These are phyloP conservation scores for Hanseniaspora guilliermondii DNA, from an alignment of 805 yeast genomes.

Conservation along the genomic window DNA sequence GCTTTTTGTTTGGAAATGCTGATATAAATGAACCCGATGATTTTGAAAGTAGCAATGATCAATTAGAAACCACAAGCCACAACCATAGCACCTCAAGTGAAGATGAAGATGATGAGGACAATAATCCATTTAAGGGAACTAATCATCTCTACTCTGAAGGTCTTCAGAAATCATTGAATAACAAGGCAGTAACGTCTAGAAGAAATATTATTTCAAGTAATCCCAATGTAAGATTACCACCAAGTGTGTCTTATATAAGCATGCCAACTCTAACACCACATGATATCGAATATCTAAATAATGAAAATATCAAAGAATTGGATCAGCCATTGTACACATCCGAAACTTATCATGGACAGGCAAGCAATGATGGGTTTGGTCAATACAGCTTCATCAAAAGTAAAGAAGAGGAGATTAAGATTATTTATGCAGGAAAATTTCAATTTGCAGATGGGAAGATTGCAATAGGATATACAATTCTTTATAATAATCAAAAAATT, in stretches of 20 bases:
- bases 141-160: constrained; percentile 30
- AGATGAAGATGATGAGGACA: constrained; percentile 19
- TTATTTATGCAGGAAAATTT: constrained; percentile 74
- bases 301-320: background rate
- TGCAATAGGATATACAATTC: constrained; percentile 73
- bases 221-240: background rate
- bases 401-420: constrained; percentile 28
- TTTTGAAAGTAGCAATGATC: background rate
- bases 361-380: background rate
- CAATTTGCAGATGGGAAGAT: constrained; percentile 67
- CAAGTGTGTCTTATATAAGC: constrained; percentile 2
- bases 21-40: background rate
- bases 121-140: constrained; percentile 31
- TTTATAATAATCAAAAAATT: constrained; percentile 45
- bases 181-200: background rate
- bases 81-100: background rate
- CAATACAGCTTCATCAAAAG: background rate
- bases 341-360: background rate
- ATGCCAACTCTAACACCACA: background rate
- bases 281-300: background rate
- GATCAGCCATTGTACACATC: background rate
- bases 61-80: background rate
- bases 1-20: background rate
- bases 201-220: constrained; percentile 8
- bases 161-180: constrained; percentile 22